Evolutionary conservation across 2,329 filamentous ascomycete species (phyloP), one percentile per base, ranked within the genome.

Genomic region (Colletotrichum somersetense): DNA sequence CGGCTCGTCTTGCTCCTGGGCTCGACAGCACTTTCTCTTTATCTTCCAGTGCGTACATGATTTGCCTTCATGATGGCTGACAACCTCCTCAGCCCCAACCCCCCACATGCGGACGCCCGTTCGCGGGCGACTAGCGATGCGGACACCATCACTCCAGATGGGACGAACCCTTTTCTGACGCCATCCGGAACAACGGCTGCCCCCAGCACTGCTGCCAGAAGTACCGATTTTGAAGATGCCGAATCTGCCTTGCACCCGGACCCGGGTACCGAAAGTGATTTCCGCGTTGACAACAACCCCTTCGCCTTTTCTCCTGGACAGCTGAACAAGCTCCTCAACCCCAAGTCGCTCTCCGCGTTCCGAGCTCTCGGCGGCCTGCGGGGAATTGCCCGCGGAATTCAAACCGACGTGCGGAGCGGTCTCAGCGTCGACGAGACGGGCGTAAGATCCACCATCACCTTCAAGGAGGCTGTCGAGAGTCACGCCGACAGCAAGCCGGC

Each of bases 251-350:
- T 93, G 12, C 85, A 83, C 61, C 91, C 92, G 0, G 92, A 94
- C 79, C 91, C 91, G 1, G 91, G 91, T 3, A 91, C 89, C 0
- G 91, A 94, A 80, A 84, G 81, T 3, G 91, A 93, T 75, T 95
- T 94, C 75, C 64, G 52, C 33, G 88, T 92, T 11, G 85, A 92
- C 75, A 94, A 93, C 78, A 94, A 93, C 78, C 90, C 88, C 55
- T 95, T 94, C 74, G 92, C 91, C 2, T 94, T 92, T 76, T 89
- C 90, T 0, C 91, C 91, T 0, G 92, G 92, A 3, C 92, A 94
- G 72, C 81, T 95, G 76, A 90, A 89, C 74, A 95, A 94, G 80
- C 82, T 95, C 33, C 84, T 93, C 69, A 94, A 93, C 73, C 92
- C 92, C 0, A 95, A 95, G 81, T 94, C 88, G 74, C 82, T 93